Base-by-base conservation (phyloP, 2,329 filamentous ascomycete genomes). In the Pseudogymnoascus sp. region DNA sequence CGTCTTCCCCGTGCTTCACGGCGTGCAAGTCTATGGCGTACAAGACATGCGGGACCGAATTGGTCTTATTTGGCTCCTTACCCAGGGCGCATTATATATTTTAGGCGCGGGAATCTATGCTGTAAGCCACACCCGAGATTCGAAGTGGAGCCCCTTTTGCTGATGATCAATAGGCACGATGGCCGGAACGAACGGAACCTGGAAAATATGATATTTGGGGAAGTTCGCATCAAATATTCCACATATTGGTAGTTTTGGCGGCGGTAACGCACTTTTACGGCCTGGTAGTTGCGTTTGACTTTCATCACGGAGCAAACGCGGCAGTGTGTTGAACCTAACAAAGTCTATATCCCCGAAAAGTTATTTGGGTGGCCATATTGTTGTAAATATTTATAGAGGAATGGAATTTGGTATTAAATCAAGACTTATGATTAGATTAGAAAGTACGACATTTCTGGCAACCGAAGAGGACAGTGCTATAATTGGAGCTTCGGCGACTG, bases 151-250 rank as follows among this genome's bases (percentile, higher is more conserved):
- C 14, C 34, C 12, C 28, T n/a, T 18, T 37, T 63, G 46, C 64
- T 67, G 63, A 69, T 68, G 67, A 63, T 70, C 66, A 4, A 53
- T 63, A 89, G 86, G 80, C 84, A 62, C 87, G 95, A 38, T 87
- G 93, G 76, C 95, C 95, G 0, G 95, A 99, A 77, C 82, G 91
- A 65, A 85, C 82, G 71, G 83, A 79, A 49, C 95, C 93, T 0
- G 90, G 91, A 1, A 79, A 75, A 6, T 97, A 93, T 72, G 95
- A 99, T 76, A 90, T 97, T 61, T 90, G 90, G 84, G 93, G 95
- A 38, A 92, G 88, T 73, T 96, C 91, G 18, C 95, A 99, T 76
- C 95, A 99, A 77, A 89, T 99, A 67, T 99, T 99, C 75, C 95
- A 99, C 77, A 79, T 96, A 40, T 82, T 95, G 67, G 93, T 99